Evolutionary conservation across 2,329 filamentous ascomycete genomes (phyloP), one percentile per base, ranked within the genome.

Genomic region (Diaporthe caulivora): DNA sequence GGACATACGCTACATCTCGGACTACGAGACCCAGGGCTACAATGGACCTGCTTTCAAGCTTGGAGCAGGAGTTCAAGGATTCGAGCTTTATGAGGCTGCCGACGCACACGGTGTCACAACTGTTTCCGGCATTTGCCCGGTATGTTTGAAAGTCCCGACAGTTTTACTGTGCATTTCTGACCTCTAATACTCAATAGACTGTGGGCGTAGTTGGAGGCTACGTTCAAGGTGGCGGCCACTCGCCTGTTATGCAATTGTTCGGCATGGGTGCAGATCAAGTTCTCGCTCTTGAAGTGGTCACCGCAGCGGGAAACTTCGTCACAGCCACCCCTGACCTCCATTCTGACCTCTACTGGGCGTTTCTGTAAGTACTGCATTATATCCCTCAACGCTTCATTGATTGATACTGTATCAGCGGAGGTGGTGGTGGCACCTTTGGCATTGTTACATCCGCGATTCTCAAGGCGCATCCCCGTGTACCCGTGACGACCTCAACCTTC

Each of bases 301-400:
- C 83, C 9, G 82, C 85, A 4, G 81, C 84, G 57, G 86, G 87
- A 7, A 74, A 79, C 5, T 80, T 84, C 40, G 75, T 87, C 21
- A 83, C 83, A 54, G 84, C 82, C 31, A 84, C 80, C 24, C 78
- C 79, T 29, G 80, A 79, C 24, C 74, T 82, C 53, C 84, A 89
- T 70, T 29, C 81, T 1, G 87, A 88, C 55, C 79, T 89, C 3
- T 88, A 85, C 79, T 88, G 85, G 84, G 86, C 86, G 4, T 80
- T 88, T 26, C 80, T 83, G 62, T 67, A 40, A 67, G 62, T 51
- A 17, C 29, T 17, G 0, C 1, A 18, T 3, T 1, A 21, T 21
- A 4, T 2, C 10, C 1, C 5, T 6, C n/a, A 21, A 49, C n/a
- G 10, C 24, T 24, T 24, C 21, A 11, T 17, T 3, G 13, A 21